Percentiles rank a stretch among this genome's conserved stretches.
phyloP scores from a whole-genome alignment of 805 yeast species.

The Nakazawaea molendinolei region DNA sequence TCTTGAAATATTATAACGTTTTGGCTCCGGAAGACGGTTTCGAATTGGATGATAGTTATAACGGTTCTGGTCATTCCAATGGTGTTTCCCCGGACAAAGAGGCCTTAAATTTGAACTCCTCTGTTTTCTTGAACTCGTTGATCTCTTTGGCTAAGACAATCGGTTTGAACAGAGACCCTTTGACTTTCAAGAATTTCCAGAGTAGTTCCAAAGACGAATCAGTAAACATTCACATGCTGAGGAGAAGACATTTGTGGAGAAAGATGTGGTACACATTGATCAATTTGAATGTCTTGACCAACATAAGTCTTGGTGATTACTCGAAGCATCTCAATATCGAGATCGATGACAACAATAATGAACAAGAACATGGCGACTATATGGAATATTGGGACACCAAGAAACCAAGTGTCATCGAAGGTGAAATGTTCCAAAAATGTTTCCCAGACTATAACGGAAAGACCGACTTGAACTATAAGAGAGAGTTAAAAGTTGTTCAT shows the following conservation, averaged over 20 bases:
- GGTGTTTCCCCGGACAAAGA: slow-evolving; percentile 29
- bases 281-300: slow-evolving; percentile 26
- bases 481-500: slow-evolving; percentile 41
- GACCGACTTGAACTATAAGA: slow-evolving; percentile 14
- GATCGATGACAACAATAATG: slow-evolving; percentile 19
- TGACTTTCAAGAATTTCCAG: slow-evolving; percentile 30
- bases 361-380: slow-evolving; percentile 24
- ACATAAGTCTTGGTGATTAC: slow-evolving; percentile 30
- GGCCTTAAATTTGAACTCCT: slow-evolving; percentile 28
- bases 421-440: slow-evolving; percentile 27
- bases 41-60: slow-evolving; percentile 34
- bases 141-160: slow-evolving; percentile 38
- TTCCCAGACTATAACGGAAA: slow-evolving; percentile 24
- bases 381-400: slow-evolving; percentile 31
- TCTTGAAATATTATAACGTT: slow-evolving; percentile 46
- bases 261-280: slow-evolving; percentile 31
- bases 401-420: slow-evolving; percentile 31
- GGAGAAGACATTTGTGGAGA: slow-evolving; percentile 32
- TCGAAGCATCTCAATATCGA: slow-evolving; percentile 30
- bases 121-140: slow-evolving; percentile 28
- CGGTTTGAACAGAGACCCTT: slow-evolving; percentile 44
- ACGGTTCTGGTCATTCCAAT: slow-evolving; percentile 14
- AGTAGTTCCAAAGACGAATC: slow-evolving; percentile 16
- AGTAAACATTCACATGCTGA: slow-evolving; percentile 24
- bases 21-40: slow-evolving; percentile 53